phyloP scores from a whole-genome alignment of 768 basidiomycete species.

The Terana coerulea region DNA sequence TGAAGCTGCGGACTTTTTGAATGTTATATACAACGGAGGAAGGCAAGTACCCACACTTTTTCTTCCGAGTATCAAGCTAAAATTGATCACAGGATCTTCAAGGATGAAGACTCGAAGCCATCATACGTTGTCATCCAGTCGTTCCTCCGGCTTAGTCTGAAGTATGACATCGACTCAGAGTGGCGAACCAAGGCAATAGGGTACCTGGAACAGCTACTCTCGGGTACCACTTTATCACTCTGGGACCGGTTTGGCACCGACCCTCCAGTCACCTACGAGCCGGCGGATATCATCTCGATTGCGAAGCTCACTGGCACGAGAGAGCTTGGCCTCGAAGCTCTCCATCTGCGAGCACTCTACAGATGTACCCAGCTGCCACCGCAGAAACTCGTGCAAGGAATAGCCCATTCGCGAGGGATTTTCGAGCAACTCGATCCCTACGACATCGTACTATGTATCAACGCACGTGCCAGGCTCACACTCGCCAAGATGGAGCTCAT shows the following conservation, averaged over 20 bases:
- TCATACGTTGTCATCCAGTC: neutral
- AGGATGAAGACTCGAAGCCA: neutral
- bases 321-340: neutral
- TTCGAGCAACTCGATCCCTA: neutral
- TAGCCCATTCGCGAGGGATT: neutral
- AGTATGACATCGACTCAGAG: conserved; percentile 5
- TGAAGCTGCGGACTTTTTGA: neutral
- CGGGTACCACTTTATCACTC: neutral
- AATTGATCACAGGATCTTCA: neutral
- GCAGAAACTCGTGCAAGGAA: neutral
- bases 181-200: neutral
- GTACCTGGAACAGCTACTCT: neutral
- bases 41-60: neutral
- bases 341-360: conserved; percentile 7
- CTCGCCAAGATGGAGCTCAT: neutral
- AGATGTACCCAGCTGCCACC: neutral
- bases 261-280: neutral
- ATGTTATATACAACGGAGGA: neutral
- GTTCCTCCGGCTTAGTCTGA: neutral
- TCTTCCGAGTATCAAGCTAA: neutral
- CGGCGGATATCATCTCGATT: neutral
- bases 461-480: neutral
- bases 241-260: neutral
- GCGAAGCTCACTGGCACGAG: conserved; percentile 5
- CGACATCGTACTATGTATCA: neutral